These are phyloP conservation scores for Eremothecium sinecaudum DNA, from an alignment of 1,139 yeast genomes.

Conservation along the genomic window DNA sequence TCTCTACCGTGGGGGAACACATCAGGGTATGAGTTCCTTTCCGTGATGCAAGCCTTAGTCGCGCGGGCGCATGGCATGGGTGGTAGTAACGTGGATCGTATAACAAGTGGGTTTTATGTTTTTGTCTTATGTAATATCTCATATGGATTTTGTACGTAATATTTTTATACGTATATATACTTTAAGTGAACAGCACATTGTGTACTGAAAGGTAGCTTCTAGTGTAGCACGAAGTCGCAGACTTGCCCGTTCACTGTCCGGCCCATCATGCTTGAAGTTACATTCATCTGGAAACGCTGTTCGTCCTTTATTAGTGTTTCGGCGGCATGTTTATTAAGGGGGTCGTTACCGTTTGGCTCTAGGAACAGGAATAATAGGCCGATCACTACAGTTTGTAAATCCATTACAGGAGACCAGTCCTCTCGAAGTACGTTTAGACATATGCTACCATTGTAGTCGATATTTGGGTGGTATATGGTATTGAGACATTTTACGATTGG, in stretches of 20 bases:
- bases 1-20: constrained; percentile 20
- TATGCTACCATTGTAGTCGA: constrained; percentile 81
- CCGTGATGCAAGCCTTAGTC: neutral
- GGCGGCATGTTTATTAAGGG: constrained; percentile 87
- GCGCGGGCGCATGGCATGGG: constrained; percentile 1
- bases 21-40: constrained; percentile 13
- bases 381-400: constrained; percentile 68
- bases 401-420: constrained; percentile 94
- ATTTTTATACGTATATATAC: no score
- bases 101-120: no score
- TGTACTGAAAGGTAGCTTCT: no score
- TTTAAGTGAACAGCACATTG: no score
- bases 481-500: constrained; percentile 71
- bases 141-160: neutral
- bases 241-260: constrained; percentile 47
- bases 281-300: constrained; percentile 48
- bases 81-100: constrained; percentile 1
- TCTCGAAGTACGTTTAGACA: constrained; percentile 85
- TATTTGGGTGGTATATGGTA: constrained; percentile 87
- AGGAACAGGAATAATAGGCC: constrained; percentile 80
- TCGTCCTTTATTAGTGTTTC: constrained; percentile 54
- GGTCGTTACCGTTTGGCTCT: constrained; percentile 90
- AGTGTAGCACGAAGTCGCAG: constrained; percentile 48
- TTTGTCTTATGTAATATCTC: constrained; percentile 1
- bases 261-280: constrained; percentile 62